These are phyloP conservation scores for Platanus orientalis DNA, from an alignment of 164 flowering plant genomes.

Conservation along the genomic window DNA sequence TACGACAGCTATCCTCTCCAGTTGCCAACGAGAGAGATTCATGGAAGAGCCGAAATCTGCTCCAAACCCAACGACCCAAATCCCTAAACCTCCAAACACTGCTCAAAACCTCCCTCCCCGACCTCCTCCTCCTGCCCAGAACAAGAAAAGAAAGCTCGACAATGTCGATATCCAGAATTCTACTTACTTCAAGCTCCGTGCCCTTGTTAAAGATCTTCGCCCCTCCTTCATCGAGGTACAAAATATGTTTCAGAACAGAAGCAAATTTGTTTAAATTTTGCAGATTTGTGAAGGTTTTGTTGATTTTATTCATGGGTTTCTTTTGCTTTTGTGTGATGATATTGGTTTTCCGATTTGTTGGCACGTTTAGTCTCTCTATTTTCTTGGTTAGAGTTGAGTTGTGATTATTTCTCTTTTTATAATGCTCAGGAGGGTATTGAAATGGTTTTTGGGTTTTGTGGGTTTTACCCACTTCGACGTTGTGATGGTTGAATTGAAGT, in stretches of 20 bases:
- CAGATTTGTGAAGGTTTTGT: not conserved
- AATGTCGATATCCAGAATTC: slow-evolving; percentile 19
- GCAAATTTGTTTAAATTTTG: not conserved
- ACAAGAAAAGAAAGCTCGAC: slow-evolving; percentile 42
- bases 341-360: not conserved
- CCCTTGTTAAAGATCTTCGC: slow-evolving; percentile 46
- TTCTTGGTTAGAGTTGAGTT: not conserved
- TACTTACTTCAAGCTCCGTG: slow-evolving; percentile 46
- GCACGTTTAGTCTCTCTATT: not conserved
- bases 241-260: too few species aligned
- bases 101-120: not conserved
- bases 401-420: not conserved
- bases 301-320: slow-evolving; percentile 2
- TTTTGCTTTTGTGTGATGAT: not conserved
- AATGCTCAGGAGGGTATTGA: too few species aligned
- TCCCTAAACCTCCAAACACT: not conserved
- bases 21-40: too few species aligned
- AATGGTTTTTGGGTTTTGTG: too few species aligned
- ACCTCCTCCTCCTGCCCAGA: slow-evolving; percentile 14
- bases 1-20: too few species aligned
- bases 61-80: not conserved
- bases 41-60: not conserved
- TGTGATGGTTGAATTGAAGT: too few species aligned
- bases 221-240: slow-evolving; percentile 56
- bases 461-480: too few species aligned